phyloP scores from a whole-genome alignment of 1,284 basidiomycete species.

The Trametes sp. region DNA sequence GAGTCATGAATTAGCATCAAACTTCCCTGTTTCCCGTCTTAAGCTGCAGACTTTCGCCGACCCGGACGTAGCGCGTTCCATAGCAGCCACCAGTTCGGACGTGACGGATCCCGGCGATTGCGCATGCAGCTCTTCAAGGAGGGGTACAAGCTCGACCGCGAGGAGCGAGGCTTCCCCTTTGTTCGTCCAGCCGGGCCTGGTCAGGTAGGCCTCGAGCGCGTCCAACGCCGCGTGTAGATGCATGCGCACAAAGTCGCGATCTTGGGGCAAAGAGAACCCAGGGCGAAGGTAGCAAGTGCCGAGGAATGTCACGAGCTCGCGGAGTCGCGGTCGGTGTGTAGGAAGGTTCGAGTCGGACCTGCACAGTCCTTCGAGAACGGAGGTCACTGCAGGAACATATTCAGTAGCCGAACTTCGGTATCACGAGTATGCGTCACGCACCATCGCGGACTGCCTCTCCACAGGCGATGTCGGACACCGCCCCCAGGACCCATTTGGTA shows the following conservation, averaged over 20 bases:
- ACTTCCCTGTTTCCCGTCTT: not conserved
- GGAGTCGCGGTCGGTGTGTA: not conserved
- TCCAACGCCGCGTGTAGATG: not conserved
- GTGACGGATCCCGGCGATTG: not conserved
- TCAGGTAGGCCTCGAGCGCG: not conserved
- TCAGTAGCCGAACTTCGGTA: not conserved
- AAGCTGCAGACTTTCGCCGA: not conserved
- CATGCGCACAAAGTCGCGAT: not conserved
- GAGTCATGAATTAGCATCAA: no score
- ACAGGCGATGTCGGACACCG: not conserved
- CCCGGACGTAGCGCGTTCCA: not conserved
- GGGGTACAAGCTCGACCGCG: not conserved
- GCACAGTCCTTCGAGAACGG: not conserved
- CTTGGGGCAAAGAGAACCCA: not conserved
- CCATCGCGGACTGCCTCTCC: not conserved
- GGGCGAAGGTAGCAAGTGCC: not conserved
- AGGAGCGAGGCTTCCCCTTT: not conserved
- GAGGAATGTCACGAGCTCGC: slow-evolving; percentile 2
- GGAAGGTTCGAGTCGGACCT: not conserved
- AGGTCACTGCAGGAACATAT: not conserved
- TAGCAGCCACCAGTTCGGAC: not conserved
- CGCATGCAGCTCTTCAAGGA: not conserved
- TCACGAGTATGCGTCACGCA: not conserved
- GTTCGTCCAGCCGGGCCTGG: not conserved
- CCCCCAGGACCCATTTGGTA: not conserved